Conservation (phyloP, 208 protist genomes). For the Crithidia sp. region DNA sequence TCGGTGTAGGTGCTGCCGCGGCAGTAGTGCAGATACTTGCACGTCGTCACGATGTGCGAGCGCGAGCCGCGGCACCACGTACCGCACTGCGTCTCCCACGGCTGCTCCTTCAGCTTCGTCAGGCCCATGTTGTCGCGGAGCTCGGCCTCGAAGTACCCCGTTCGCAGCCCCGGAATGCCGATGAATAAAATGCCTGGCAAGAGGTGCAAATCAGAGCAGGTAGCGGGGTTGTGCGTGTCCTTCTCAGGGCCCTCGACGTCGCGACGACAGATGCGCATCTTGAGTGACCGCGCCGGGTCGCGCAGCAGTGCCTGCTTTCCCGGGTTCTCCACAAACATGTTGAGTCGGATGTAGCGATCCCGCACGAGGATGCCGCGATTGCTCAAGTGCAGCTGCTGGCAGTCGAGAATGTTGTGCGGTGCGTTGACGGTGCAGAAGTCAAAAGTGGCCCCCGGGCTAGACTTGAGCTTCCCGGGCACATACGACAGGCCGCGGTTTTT, state of each 20-base stretch:
- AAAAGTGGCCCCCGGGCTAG: slow-evolving; percentile 65
- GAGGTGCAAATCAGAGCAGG: slow-evolving; percentile 68
- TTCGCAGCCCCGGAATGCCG: slow-evolving; percentile 51
- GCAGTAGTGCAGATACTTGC: slow-evolving; percentile 76
- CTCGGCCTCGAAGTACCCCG: slow-evolving; percentile 80
- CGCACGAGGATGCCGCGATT: slow-evolving; percentile 67
- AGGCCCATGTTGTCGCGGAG: slow-evolving; percentile 71
- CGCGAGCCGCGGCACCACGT: slow-evolving; percentile 62
- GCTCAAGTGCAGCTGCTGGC: slow-evolving; percentile 61
- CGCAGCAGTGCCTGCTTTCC: slow-evolving; percentile 54
- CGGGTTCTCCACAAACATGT: slow-evolving; percentile 75
- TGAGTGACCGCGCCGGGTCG: slow-evolving; percentile 38
- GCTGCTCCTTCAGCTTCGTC: slow-evolving; percentile 42
- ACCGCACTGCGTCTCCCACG: slow-evolving; percentile 59
- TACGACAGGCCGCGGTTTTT: slow-evolving; percentile 61
- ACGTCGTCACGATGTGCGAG: slow-evolving; percentile 78
- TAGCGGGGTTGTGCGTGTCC: slow-evolving; percentile 31
- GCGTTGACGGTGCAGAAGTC: slow-evolving; percentile 36
- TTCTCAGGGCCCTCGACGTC: slow-evolving; percentile 15
- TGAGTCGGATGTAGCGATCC: slow-evolving; percentile 73
- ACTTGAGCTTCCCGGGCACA: slow-evolving; percentile 44
- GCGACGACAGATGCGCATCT: slow-evolving; percentile 52
- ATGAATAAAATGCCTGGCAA: slow-evolving; percentile 72
- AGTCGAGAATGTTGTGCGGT: slow-evolving; percentile 69
- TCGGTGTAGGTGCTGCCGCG: slow-evolving; percentile 60